Conservation (phyloP, 23 red algal genomes). For the Agarophyton chilense region DNA sequence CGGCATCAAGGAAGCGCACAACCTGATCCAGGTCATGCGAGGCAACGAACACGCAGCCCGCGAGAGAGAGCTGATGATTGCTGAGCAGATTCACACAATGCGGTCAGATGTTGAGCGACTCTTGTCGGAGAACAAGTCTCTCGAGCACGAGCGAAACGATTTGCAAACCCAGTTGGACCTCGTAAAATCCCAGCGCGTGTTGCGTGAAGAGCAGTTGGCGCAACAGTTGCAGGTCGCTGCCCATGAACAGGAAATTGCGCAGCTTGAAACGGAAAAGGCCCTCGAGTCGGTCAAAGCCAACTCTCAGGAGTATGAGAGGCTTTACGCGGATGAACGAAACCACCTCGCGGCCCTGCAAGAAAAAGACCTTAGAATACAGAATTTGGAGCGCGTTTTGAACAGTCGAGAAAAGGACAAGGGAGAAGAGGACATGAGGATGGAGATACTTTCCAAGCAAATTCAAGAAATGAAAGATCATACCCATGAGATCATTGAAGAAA, state of each 20-base stretch:
- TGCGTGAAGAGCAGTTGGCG: constrained; percentile 14
- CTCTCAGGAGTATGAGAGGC: constrained; percentile 11
- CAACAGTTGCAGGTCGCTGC: constrained; percentile 8
- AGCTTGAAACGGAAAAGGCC: constrained; percentile 43
- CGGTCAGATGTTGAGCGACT: constrained; percentile 41
- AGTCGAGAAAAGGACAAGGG: constrained; percentile 13
- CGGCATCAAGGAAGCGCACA: constrained; percentile 38
- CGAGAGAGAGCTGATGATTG: constrained; percentile 28
- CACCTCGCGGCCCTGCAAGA: background rate
- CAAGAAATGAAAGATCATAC: constrained; percentile 47
- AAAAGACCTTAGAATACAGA: constrained; percentile 22
- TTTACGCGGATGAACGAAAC: constrained; percentile 30
- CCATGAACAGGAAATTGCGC: constrained; percentile 43
- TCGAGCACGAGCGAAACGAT: constrained; percentile 12
- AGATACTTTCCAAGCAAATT: constrained; percentile 36
- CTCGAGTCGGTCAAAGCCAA: constrained; percentile 27
- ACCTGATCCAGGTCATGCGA: constrained; percentile 35
- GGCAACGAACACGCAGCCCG: background rate
- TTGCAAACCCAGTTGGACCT: constrained; percentile 13
- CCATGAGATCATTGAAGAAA: constrained; percentile 43
- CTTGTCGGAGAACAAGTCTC: constrained; percentile 34
- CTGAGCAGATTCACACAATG: constrained; percentile 38
- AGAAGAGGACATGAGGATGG: constrained; percentile 30
- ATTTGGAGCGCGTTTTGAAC: constrained; percentile 32
- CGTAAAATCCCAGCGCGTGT: background rate